These are phyloP conservation scores for Candida ficus DNA, from an alignment of 805 yeast species.

Conservation along the genomic window DNA sequence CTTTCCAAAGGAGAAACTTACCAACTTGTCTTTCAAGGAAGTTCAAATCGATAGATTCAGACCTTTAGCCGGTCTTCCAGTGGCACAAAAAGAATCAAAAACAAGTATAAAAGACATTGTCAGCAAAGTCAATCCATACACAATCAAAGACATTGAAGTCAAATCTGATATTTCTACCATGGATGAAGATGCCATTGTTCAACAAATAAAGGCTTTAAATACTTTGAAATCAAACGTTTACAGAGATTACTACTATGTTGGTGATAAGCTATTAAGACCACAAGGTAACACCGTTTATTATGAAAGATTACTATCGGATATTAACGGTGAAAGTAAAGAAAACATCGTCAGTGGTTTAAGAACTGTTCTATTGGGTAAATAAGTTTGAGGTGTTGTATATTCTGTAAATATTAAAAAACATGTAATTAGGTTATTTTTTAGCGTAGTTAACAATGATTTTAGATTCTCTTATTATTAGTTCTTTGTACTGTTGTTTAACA, in stretches of 20 bases:
- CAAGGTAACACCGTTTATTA: conserved; percentile 82
- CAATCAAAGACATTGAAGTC: conserved; percentile 35
- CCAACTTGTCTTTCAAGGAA: conserved; percentile 65
- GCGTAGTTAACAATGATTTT: conserved; percentile 24
- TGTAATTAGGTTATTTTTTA: conserved; percentile 16
- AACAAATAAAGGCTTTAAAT: conserved; percentile 55
- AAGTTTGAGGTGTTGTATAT: conserved; percentile 14
- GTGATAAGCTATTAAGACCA: conserved; percentile 67
- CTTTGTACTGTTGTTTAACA: conserved; percentile 28
- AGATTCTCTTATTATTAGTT: conserved; percentile 15
- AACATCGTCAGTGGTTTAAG: conserved; percentile 58
- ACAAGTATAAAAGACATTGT: conserved; percentile 36
- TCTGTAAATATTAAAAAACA: neutral
- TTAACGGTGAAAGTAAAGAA: conserved; percentile 68
- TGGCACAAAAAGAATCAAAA: conserved; percentile 29
- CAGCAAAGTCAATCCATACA: conserved; percentile 41
- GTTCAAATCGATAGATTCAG: conserved; percentile 55
- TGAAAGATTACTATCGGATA: conserved; percentile 61
- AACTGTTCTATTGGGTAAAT: conserved; percentile 74
- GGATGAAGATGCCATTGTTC: conserved; percentile 41
- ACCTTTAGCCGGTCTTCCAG: conserved; percentile 44
- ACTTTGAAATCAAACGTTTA: conserved; percentile 57
- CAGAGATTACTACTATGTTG: conserved; percentile 56
- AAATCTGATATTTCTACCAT: conserved; percentile 39
- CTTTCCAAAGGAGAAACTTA: conserved; percentile 64